Evolutionary conservation across 164 flowering plant genomes (phyloP), one percentile per base, ranked within the genome.

Genomic region (Stephania japonica): DNA sequence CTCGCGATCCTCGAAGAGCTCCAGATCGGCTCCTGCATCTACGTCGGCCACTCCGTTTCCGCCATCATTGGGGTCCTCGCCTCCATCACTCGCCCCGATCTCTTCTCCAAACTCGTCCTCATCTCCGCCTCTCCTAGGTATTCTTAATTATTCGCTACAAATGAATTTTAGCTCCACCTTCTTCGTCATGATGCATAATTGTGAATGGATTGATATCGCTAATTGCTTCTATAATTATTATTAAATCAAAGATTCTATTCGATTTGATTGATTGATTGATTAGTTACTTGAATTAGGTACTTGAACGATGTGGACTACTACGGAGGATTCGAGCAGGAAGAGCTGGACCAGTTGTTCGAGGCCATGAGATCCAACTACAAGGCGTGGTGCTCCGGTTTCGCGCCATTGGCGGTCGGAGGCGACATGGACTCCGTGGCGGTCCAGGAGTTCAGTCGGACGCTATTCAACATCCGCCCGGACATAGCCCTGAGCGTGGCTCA

Each of bases 11-110:
- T 87, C 7, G 86, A 91, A 68, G 98, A 90, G 77, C 83, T 93
- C 6, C 81, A 65, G 9, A 65, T 93, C 21, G 49, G 69, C 0
- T 85, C 90, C 16, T 96, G 99, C 80, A 81, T 91, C 59, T 86
- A 82, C 50, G 97, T 96, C 12, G 99, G 97, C 25, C 99, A 93
- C 80, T 96, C 98, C 3, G 86, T 96, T 24, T 91, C 98, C 13
- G 90, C 86, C 72, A 75, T 87, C 75, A 73, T 88, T 59, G 98
- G 97, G 23, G 83, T 80, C 70, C 72, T 91, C 7, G 99, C 99
- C 49, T 90, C 99, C 78, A 82, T 93, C 73, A 41, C 77, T 47
- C 91, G 98, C 42, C 98, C 97, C 1, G 98, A 91, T 80, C 92
- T 93, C 43, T 96, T 96, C 85, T 68, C 86, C 70, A 96, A 96